Evolutionary conservation across 352 stramenopile genomes (phyloP).

Genomic region (Pythium phragmiticola): DNA sequence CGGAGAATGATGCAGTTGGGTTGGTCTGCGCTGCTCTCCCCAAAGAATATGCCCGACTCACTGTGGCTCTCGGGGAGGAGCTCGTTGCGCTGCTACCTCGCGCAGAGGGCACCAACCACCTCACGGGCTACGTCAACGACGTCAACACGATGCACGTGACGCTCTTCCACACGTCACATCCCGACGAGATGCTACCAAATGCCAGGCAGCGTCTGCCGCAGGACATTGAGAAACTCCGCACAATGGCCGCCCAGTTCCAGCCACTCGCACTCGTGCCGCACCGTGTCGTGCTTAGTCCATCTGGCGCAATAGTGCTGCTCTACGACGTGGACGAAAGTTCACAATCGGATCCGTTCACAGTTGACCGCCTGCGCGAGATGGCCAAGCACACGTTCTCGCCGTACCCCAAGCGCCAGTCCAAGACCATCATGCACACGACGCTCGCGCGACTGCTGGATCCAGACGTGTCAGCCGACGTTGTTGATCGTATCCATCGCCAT

Average conservation of each 20-base stretch:
- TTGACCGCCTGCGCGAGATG: conserved; percentile 51
- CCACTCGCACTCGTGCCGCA: conserved; percentile 48
- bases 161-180: conserved; percentile 78
- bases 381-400: conserved; percentile 48
- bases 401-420: conserved; percentile 35
- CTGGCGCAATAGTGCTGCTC: conserved; percentile 66
- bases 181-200: conserved; percentile 46
- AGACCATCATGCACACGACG: conserved; percentile 74
- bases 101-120: conserved; percentile 29
- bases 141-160: conserved; percentile 76
- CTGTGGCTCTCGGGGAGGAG: conserved; percentile 39
- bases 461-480: conserved; percentile 32
- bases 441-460: conserved; percentile 54
- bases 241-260: conserved; percentile 37
- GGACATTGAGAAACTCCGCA: conserved; percentile 45
- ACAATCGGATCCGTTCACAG: conserved; percentile 45
- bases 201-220: conserved; percentile 34
- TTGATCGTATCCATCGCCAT: conserved; percentile 38
- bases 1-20: conserved; percentile 41
- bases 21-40: conserved; percentile 54
- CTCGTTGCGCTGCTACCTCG: conserved; percentile 46
- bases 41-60: conserved; percentile 33
- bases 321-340: conserved; percentile 45
- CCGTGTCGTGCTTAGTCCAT: conserved; percentile 57
- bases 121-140: conserved; percentile 58